A percentile compares a stretch with the other conserved stretches of the same genome.
These are phyloP conservation scores for Apophysomyces trapeziformis DNA, from an alignment of 371 early-diverging fungal species.

Conservation along the genomic window DNA sequence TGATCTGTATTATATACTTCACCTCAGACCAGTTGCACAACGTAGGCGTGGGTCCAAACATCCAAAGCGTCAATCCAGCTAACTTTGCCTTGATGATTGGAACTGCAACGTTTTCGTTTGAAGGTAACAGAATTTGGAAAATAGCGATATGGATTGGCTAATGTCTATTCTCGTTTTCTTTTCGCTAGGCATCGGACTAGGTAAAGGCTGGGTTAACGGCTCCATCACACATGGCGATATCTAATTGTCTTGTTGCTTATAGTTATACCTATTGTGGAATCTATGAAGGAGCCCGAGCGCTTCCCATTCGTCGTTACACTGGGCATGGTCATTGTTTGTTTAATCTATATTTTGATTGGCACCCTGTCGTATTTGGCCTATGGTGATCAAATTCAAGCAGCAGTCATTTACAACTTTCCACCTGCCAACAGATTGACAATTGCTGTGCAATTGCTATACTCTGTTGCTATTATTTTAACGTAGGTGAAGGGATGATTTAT, in stretches of 20 bases:
- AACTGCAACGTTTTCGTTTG: constrained; percentile 80
- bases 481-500: constrained; percentile 21
- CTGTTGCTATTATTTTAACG: constrained; percentile 74
- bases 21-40: constrained; percentile 34
- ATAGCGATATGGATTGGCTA: neutral
- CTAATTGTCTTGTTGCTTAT: neutral
- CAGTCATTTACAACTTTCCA: constrained; percentile 71
- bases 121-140: constrained; percentile 45
- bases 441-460: constrained; percentile 70
- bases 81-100: constrained; percentile 75
- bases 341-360: constrained; percentile 68
- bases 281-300: constrained; percentile 59
- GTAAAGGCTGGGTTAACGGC: neutral
- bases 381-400: constrained; percentile 68
- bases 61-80: constrained; percentile 57
- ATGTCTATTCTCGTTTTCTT: neutral
- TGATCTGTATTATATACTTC: constrained; percentile 53
- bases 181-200: constrained; percentile 8
- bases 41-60: constrained; percentile 46
- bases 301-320: constrained; percentile 64
- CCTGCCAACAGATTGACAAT: constrained; percentile 47
- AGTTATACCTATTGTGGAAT: constrained; percentile 60
- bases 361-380: constrained; percentile 71
- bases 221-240: neutral
- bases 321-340: constrained; percentile 60